phyloP scores from a whole-genome alignment of 345 rosid species.

The Trapa incisa region DNA sequence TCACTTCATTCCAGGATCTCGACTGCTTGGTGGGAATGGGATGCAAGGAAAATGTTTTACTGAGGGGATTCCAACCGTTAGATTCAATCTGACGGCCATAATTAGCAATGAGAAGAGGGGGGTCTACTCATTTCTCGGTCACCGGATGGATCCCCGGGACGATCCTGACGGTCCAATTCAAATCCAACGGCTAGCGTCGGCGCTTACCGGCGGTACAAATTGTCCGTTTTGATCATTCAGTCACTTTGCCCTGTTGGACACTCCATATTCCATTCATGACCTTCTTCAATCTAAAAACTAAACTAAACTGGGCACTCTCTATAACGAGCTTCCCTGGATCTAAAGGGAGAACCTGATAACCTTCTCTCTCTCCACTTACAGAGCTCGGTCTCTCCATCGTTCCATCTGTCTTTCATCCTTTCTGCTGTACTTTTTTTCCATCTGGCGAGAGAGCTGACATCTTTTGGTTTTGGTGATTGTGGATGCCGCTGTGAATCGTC shows the following conservation, averaged over 20 bases:
- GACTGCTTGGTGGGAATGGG: background rate
- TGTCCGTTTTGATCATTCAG: background rate
- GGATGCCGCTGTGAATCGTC: background rate
- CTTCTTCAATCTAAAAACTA: background rate
- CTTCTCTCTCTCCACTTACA: background rate
- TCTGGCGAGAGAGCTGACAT: background rate
- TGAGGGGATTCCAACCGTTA: background rate
- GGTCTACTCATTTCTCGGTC: background rate
- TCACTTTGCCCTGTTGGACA: slow-evolving; percentile 1
- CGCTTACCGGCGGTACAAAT: background rate
- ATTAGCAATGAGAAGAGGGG: background rate
- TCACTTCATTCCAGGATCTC: background rate
- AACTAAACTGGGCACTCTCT: background rate
- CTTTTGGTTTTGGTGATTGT: background rate
- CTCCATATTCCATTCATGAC: background rate
- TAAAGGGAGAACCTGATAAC: slow-evolving; percentile 7
- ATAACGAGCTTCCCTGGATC: slow-evolving; percentile 12
- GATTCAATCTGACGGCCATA: slow-evolving; percentile 5
- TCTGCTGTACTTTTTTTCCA: background rate
- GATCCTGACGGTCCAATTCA: background rate
- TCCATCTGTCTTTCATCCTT: too few species aligned
- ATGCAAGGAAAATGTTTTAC: background rate
- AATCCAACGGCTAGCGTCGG: slow-evolving; percentile 4
- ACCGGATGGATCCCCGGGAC: background rate
- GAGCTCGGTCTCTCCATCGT: background rate